Conservation (phyloP, 225 moss, liverwort and hornwort genomes). For the Pseudisothecium myosuroides region DNA sequence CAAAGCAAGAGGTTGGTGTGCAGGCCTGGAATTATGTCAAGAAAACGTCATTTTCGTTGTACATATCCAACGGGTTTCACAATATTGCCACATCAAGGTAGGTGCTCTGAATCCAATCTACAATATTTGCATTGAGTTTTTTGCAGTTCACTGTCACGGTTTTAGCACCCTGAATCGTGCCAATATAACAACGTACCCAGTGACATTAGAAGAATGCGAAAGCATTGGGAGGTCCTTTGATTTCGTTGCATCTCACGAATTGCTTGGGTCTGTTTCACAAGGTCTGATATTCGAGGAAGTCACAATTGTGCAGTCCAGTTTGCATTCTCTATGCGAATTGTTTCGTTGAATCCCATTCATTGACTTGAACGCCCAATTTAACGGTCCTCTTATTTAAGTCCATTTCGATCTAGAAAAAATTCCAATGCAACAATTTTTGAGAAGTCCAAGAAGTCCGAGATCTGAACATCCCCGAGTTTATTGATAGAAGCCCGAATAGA, state of each 20-base stretch:
- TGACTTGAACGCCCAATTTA: not conserved
- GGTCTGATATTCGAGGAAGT: too few species aligned
- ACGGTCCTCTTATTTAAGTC: not conserved
- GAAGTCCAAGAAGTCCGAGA: not conserved
- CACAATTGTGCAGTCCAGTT: not conserved
- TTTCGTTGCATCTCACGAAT: not conserved
- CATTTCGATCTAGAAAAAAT: not conserved
- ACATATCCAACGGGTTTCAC: too few species aligned
- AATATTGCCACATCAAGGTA: not conserved
- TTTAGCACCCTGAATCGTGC: not conserved
- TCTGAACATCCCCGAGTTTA: not conserved
- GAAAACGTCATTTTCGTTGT: not conserved
- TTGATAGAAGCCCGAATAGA: not conserved
- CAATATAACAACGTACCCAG: not conserved
- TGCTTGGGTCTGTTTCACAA: not conserved
- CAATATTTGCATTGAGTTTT: not conserved
- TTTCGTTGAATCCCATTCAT: not conserved
- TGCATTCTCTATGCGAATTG: not conserved
- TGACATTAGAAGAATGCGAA: not conserved
- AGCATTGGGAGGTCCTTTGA: not conserved
- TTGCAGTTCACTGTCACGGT: not conserved
- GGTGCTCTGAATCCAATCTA: not conserved
- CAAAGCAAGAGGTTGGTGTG: not conserved
- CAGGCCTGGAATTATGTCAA: not conserved
- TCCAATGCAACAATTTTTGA: not conserved